Evolutionary conservation across 257 asterid species (phyloP).

Genomic region (Nicotiana undulata): DNA sequence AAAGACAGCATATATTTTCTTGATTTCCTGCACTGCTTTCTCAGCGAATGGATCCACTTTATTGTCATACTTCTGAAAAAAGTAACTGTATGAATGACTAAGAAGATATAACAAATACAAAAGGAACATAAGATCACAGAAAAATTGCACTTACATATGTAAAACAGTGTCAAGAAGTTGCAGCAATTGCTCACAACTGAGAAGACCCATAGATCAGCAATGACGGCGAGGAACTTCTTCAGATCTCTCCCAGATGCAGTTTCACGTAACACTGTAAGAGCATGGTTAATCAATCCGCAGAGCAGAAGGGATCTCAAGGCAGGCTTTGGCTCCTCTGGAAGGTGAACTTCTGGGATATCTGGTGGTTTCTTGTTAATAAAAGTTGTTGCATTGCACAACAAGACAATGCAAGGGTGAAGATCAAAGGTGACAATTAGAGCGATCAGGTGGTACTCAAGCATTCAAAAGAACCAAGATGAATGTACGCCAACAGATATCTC

Average conservation of each 20-base stretch:
- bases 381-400: conserved; percentile 59
- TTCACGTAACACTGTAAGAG: conserved; percentile 28
- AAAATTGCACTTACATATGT: conserved; percentile 34
- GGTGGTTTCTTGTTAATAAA: conserved; percentile 63
- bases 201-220: conserved; percentile 53
- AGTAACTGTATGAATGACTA: conserved; percentile 56
- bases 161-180: conserved; percentile 70
- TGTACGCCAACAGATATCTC: not conserved
- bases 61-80: conserved; percentile 64
- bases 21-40: conserved; percentile 51
- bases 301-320: conserved; percentile 40
- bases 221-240: conserved; percentile 58
- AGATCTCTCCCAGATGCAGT: conserved; percentile 73
- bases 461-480: too few species aligned
- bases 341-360: conserved; percentile 56
- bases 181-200: conserved; percentile 62
- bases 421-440: conserved; percentile 51
- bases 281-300: conserved; percentile 31
- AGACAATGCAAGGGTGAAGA: conserved; percentile 48
- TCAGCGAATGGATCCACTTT: conserved; percentile 62
- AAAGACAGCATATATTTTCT: conserved; percentile 57
- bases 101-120: not conserved
- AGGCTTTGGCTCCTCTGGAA: conserved; percentile 43
- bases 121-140: not conserved
- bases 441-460: too few species aligned